A percentile compares a stretch with the other conserved stretches of the same genome.
Conservation (phyloP, 2,329 filamentous ascomycete species). For the Rutstroemia sp. region DNA sequence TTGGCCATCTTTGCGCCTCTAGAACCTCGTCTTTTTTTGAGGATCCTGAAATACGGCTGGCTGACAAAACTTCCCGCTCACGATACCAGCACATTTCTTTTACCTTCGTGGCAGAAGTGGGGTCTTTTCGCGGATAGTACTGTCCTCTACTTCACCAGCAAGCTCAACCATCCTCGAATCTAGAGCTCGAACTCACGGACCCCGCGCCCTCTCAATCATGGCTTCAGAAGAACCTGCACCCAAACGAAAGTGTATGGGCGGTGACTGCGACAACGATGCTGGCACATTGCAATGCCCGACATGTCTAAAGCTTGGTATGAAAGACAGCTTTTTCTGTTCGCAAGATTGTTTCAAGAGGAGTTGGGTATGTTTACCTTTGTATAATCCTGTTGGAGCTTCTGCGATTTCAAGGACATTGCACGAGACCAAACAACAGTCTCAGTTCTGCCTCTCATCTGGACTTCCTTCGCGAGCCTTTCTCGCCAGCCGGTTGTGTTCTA, state of each 20-base stretch:
- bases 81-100: too few relatives aligned
- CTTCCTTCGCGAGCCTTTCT: background rate
- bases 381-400: background rate
- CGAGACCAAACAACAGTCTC: background rate
- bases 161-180: background rate
- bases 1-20: background rate
- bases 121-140: too few relatives aligned
- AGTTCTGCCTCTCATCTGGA: too few relatives aligned
- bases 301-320: conserved; percentile 79
- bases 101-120: too few relatives aligned
- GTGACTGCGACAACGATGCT: conserved; percentile 81
- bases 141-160: background rate
- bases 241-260: conserved; percentile 69
- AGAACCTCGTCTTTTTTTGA: background rate
- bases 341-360: conserved; percentile 99
- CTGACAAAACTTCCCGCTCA: background rate
- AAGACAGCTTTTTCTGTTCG: conserved; percentile 93
- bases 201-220: conserved; percentile 11
- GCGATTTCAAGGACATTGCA: background rate
- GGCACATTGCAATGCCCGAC: conserved; percentile 87
- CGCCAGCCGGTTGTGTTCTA: background rate
- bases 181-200: too few relatives aligned
- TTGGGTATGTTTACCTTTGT: conserved; percentile 62
- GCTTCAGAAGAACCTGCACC: conserved; percentile 37
- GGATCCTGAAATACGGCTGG: background rate